Base-by-base conservation (phyloP, 306 rosid species). In the Canavalia ensiformis region DNA sequence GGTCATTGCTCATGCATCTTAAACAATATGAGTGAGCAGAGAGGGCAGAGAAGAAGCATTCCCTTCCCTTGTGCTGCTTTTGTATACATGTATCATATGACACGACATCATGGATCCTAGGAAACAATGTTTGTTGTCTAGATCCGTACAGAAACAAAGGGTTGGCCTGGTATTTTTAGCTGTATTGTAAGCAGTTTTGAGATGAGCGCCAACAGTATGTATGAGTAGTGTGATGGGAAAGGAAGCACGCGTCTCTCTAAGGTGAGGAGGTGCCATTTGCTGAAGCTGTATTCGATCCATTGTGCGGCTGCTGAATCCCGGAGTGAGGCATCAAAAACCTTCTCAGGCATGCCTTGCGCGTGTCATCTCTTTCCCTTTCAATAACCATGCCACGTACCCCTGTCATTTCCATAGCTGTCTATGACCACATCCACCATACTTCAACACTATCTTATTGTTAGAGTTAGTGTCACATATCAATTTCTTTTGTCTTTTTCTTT, bases 331-430 rank as follows among this genome's bases (percentile, higher is more conserved):
- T 10, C 51, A 28, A 30, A 78, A 35, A 44, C 6, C 62, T 37
- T 59, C 39, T 47, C 11, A 2, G 82, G 82, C 82, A 82, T 82
- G 86, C 0, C 50, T 59, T 82, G 65, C 81, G 76, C 76, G 83
- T 79, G 83, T 79, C 83, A 68, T 25, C 0, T 1, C 55, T 8
- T 18, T 2, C 59, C 6, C 42, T 72, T 72, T 31, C 0, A 18
- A n/a, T 30, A 65, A n/a, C 28, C 5, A 4, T 45, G 77, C 52
- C 78, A 58, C 72, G 64, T 80, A n/a, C 9, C 30, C 2, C 39
- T 79, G 11, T 12, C 29, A 25, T 76, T 54, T 72, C 2, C 52
- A 72, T 25, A 64, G 73, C 64, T 67, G 55, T 67, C 31, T 11
- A 10, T 25, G 4, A 28, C 6, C 52, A 65, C 30, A 47, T 34